These are phyloP conservation scores for Vigna trinervia DNA, from an alignment of 306 rosid species.

Conservation along the genomic window DNA sequence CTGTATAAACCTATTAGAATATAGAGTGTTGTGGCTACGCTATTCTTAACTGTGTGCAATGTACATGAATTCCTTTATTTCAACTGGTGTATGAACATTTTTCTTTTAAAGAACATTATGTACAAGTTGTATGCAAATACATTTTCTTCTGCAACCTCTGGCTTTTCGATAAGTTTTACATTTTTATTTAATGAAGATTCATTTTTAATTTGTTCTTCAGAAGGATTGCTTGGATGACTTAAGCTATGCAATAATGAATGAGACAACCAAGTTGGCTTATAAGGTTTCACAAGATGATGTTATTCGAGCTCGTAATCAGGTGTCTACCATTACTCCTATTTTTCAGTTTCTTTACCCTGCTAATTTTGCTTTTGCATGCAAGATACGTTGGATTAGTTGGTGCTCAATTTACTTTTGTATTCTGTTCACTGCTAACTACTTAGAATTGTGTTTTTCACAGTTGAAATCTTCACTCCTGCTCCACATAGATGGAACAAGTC, in stretches of 20 bases:
- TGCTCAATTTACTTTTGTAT: slow-evolving; percentile 11
- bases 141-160: slow-evolving; percentile 7
- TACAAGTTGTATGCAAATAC: not conserved
- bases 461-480: slow-evolving; percentile 88
- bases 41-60: not conserved
- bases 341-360: slow-evolving; percentile 1
- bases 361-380: not conserved
- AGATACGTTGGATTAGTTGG: not conserved
- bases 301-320: slow-evolving; percentile 89
- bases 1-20: not conserved
- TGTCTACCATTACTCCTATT: slow-evolving; percentile 36
- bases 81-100: not conserved
- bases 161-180: not conserved
- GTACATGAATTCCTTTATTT: not conserved
- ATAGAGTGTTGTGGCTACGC: not conserved
- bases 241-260: slow-evolving; percentile 81
- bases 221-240: slow-evolving; percentile 77
- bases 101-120: not conserved
- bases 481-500: slow-evolving; percentile 91
- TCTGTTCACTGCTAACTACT: not conserved
- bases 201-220: slow-evolving; percentile 47
- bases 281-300: slow-evolving; percentile 85
- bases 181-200: not conserved
- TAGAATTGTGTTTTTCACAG: slow-evolving; percentile 51
- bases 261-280: slow-evolving; percentile 79